Percentiles rank a stretch among this genome's conserved stretches.
phyloP scores from a whole-genome alignment of 2,329 filamentous ascomycete genomes.

The Arthrobotrys conoides region DNA sequence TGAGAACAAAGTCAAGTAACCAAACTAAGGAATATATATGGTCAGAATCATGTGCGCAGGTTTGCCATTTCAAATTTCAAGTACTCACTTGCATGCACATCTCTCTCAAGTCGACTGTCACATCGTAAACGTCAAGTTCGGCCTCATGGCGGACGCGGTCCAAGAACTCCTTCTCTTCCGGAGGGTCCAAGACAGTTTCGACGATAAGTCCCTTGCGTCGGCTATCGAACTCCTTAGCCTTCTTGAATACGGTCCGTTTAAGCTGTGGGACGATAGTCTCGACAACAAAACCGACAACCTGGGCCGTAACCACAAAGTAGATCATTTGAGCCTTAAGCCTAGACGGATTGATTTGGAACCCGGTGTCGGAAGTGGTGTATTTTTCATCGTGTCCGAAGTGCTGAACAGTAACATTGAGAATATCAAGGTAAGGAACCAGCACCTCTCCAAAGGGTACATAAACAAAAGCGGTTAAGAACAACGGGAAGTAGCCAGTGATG shows the following conservation, averaged over 20 bases:
- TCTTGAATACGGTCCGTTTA: constrained; percentile 82
- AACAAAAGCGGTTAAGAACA: constrained; percentile 93
- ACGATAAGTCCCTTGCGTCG: constrained; percentile 72
- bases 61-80: neutral
- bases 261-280: constrained; percentile 88
- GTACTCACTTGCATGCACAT: constrained; percentile 82
- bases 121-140: constrained; percentile 86
- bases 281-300: constrained; percentile 86
- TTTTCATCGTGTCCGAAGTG: constrained; percentile 83
- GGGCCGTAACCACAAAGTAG: constrained; percentile 94
- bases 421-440: constrained; percentile 86
- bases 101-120: constrained; percentile 89
- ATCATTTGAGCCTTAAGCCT: constrained; percentile 92
- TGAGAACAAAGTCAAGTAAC: constrained; percentile 91
- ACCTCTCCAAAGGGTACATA: constrained; percentile 91
- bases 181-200: constrained; percentile 74
- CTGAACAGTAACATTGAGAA: constrained; percentile 82
- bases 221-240: constrained; percentile 81
- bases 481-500: constrained; percentile 92
- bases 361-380: constrained; percentile 72
- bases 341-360: constrained; percentile 85
- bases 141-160: constrained; percentile 85
- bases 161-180: constrained; percentile 85
- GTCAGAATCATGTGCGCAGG: constrained; percentile 31
- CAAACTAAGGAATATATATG: constrained; percentile 68